Percentiles rank a stretch among this genome's conserved stretches.
These are phyloP conservation scores for Aureobasidium uvarum DNA, from an alignment of 2,329 filamentous ascomycete genomes.

Conservation along the genomic window DNA sequence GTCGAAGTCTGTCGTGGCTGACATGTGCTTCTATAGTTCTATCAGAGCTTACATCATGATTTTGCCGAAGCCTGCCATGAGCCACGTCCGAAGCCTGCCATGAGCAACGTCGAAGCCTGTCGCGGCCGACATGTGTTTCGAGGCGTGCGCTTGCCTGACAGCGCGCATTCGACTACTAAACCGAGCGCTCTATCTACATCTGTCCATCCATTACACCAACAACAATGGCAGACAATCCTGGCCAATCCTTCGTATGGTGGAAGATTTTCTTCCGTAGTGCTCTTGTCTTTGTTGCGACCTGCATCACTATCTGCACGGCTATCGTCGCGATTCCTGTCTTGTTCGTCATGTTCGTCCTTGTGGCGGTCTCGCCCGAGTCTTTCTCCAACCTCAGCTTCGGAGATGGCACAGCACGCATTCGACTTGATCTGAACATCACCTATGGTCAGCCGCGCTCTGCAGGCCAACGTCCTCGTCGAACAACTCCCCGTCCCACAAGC, in stretches of 20 bases:
- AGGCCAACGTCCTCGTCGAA: background rate
- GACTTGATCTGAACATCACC: background rate
- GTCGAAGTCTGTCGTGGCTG: background rate
- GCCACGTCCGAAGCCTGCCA: background rate
- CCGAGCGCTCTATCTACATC: background rate
- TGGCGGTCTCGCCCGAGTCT: background rate
- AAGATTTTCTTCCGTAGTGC: background rate
- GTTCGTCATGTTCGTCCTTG: constrained; percentile 11
- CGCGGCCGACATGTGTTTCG: background rate
- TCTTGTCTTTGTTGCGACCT: background rate
- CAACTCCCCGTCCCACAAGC: background rate
- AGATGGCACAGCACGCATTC: background rate
- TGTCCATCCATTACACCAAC: background rate
- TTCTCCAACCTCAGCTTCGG: background rate
- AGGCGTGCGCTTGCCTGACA: background rate
- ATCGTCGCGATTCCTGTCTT: background rate
- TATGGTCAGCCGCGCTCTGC: background rate
- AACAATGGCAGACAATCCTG: constrained; percentile 10
- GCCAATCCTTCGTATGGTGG: background rate
- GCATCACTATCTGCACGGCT: constrained; percentile 1
- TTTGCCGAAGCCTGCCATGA: background rate
- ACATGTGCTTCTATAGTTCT: background rate
- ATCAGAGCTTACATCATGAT: background rate
- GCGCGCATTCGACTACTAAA: background rate
- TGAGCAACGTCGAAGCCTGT: background rate